Evolutionary conservation across 73 alveolate genomes (phyloP), one percentile per base, ranked within the genome.

Genomic region (Paramecium octaurelia): DNA sequence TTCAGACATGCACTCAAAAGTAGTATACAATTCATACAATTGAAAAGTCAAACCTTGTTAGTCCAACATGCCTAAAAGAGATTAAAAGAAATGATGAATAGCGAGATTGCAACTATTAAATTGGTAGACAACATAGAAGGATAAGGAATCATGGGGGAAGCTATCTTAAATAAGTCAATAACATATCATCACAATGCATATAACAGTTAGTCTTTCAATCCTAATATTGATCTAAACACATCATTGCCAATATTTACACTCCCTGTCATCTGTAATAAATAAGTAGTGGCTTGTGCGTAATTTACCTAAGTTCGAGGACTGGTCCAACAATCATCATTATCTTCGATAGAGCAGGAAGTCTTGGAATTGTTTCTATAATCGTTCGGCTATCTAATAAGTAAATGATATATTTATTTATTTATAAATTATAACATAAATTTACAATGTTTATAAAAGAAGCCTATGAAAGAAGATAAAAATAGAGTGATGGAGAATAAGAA

Each of bases 381-480:
- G 24, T 64, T 64, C 46, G 84, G 84, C 2, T 27, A 27, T 31
- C 46, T 27, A 10, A 64, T 64, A 34, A 27, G 42, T 27, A 64
- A 64, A 34, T 64, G 42, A 64, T 64, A 34, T 31, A 64, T 64
- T 36, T 29, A 35, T 38, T 27, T 73, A 35, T 36, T 9, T 75
- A 11, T 64, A 88, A 46, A 54, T 54, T 54, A 54, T 54, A 54
- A 54, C 69, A 54, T 54, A 3, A 54, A 54, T 54, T 54, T 16
- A 54, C n/a, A 71, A 89, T 89, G 94, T 89, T 89, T 54, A 89
- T 89, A 23, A 89, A 89, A 89, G 90, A 89, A 83, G 94, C 94
- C 2, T 89, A 70, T 23, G 94, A 89, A 58, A 69, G 91, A 71
- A 68, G 94, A 71, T 21, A 70, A 24, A 89, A 71, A 84, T 27